Evolutionary conservation across 129 eudicot genomes (phyloP).

Genomic region (Smallanthus sonchifolius): DNA sequence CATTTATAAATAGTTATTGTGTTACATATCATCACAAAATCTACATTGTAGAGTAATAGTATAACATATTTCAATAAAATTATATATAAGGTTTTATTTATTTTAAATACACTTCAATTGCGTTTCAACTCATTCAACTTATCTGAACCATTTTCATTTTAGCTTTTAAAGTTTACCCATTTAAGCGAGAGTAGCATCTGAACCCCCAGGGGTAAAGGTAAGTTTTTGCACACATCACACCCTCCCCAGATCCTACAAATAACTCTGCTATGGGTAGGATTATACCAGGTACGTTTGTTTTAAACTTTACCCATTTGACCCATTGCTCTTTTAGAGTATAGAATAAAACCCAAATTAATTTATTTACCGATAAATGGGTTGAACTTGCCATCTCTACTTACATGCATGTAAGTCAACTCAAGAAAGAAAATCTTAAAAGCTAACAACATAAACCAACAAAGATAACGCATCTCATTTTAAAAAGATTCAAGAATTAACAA

Average conservation of each 20-base stretch:
- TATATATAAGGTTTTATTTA: too few relatives aligned
- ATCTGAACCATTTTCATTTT: neutral
- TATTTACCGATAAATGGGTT: neutral
- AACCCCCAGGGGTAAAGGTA: too few relatives aligned
- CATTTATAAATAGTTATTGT: too few relatives aligned
- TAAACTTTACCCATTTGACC: neutral
- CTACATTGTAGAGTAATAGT: too few relatives aligned
- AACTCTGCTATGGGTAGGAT: too few relatives aligned
- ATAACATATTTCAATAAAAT: too few relatives aligned
- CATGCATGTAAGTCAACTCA: neutral
- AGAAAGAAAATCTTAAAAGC: neutral
- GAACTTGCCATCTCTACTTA: neutral
- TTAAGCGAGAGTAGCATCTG: neutral
- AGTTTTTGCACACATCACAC: too few relatives aligned
- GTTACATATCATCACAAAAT: too few relatives aligned
- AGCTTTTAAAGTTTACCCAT: neutral
- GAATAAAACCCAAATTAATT: too few relatives aligned
- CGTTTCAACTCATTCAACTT: neutral
- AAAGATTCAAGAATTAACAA: neutral
- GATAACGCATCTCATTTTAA: slow-evolving; percentile 10
- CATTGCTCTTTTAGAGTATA: neutral
- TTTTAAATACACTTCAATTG: too few relatives aligned
- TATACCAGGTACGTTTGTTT: neutral
- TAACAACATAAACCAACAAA: neutral
- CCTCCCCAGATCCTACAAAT: too few relatives aligned